Evolutionary conservation across 2,329 filamentous ascomycete genomes (phyloP), one percentile per base, ranked within the genome.

Genomic region (Ilyonectria mors-panacis): DNA sequence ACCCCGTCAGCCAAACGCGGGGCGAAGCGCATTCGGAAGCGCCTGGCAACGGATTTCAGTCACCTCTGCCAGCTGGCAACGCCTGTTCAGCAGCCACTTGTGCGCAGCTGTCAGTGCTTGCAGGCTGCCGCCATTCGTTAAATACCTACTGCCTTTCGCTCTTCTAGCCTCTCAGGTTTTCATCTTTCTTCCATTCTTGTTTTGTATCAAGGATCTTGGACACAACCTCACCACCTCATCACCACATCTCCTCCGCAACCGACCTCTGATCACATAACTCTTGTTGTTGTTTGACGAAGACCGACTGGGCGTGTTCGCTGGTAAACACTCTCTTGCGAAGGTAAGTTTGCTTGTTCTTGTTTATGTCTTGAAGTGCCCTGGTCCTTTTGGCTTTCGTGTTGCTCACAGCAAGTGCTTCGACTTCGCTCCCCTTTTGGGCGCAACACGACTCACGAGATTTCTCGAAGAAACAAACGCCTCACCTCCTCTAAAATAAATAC

Each of bases 41-140:
- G 39, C 15, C 39, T n/a, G 39, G 39, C 39, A 42, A 42, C 39
- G n/a, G 4, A 42, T 58, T 58, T 48, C 23, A 55, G 60, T 60
- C 64, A 64, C 37, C 21, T 64, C 54, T 21, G 58, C 26, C 50
- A 63, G 37, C 65, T 56, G 45, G 21, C 57, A 66, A 44, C 60
- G 37, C 45, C 51, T 17, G 57, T 53, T 26, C 19, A 23, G 28
- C n/a, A 4, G 28, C 30, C 30, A 6, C 19, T 23, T 33, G 30
- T 23, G 28, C 10, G 39, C 50, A 53, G 50, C 50, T 35, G 50
- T 57, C 26, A 42, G 39, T 56, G 54, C 39, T 37, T 45, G 21
- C 66, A 45, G 17, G 19, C 42, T 28, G 21, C 39, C 37, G 33
- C 23, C 30, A 13, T 21, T 71, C 30, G 21, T 51, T 50, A 47